These are phyloP conservation scores for Claviceps arundinis DNA, from an alignment of 2,329 filamentous ascomycete species.

Conservation along the genomic window DNA sequence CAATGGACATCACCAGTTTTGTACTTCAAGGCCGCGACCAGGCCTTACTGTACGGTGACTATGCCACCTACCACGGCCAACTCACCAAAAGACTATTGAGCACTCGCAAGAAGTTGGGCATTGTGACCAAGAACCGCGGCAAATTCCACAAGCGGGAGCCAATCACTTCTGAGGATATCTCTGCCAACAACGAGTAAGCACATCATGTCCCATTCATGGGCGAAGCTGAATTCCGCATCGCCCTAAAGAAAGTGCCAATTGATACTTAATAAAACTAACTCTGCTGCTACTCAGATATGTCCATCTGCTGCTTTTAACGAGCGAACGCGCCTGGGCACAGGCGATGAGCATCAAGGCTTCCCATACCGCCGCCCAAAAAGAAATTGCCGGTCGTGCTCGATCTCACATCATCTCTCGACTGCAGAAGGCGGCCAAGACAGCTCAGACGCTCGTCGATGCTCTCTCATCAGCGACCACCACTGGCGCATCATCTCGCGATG, in stretches of 20 bases:
- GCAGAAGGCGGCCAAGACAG: slow-evolving; percentile 61
- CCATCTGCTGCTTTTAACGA: slow-evolving; percentile 66
- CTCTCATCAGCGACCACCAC: slow-evolving; percentile 52
- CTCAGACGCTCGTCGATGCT: slow-evolving; percentile 52
- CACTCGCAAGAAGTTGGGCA: slow-evolving; percentile 71
- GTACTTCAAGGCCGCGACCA: slow-evolving; percentile 68
- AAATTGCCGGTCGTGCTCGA: slow-evolving; percentile 64
- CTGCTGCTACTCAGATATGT: slow-evolving; percentile 43
- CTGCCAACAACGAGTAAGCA: slow-evolving; percentile 12
- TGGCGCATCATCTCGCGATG: slow-evolving; percentile 53
- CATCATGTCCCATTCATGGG: not conserved
- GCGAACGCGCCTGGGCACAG: slow-evolving; percentile 88
- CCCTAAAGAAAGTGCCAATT: too few relatives aligned
- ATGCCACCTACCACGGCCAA: slow-evolving; percentile 70
- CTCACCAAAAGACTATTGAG: slow-evolving; percentile 71
- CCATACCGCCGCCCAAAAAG: slow-evolving; percentile 67
- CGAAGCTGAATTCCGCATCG: too few relatives aligned
- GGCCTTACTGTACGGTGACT: slow-evolving; percentile 78
- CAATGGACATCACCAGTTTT: slow-evolving; percentile 84
- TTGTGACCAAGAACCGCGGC: slow-evolving; percentile 70
- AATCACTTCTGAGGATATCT: slow-evolving; percentile 63
- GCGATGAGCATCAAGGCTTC: slow-evolving; percentile 87
- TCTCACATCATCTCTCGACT: slow-evolving; percentile 83
- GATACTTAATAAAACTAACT: not conserved
- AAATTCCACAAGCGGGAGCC: slow-evolving; percentile 65